Base-by-base conservation (phyloP, 805 yeast genomes). In the Ascoidea rubescens region DNA sequence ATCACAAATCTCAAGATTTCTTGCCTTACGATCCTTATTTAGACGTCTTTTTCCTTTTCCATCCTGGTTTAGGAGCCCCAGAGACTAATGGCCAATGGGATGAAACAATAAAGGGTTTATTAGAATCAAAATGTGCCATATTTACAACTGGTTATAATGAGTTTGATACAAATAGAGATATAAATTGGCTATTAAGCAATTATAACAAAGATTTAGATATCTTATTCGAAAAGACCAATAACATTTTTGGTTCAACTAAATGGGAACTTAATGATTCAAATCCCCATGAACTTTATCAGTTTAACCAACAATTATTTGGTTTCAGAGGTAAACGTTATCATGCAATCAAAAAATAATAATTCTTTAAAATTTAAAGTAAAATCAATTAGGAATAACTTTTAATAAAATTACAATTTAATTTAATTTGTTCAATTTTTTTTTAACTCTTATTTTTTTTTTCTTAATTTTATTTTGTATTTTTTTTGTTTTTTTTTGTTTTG, bases 21-120 rank as follows among this genome's bases (percentile, higher is more conserved):
- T 87, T 88, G 81, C 99, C 99, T 5, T 93, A 90, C 66, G 99
- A 93, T 66, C 99, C 99, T 48, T 93, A 91, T 67, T 76, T 87
- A 64, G 99, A 93, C 65, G 79, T 80, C 31, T 93, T 93, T 68
- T 89, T 88, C 77, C 74, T 87, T 51, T 93, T 91, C 84, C 98
- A 91, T 66, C 98, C 99, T 3, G 96, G 96, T 46, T 78, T 89
- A 62, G 82, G 87, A 17, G 84, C 93, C 5, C 85, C 87, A 12
- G 96, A 87, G 61, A 73, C 82, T 28, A 74, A 78, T 64, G 82
- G 83, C 54, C 78, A 80, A 62, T 85, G 96, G 95, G 78, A 78
- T 57, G 84, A 87, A 65, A 74, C 96, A 0, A 70, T 93, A 58
- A 88, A 88, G 51, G 96, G 91, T 3, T 71, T 93, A 57, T 71